These are phyloP conservation scores for Gaeumannomyces sp. DNA, from an alignment of 2,329 filamentous ascomycete genomes.

Conservation along the genomic window DNA sequence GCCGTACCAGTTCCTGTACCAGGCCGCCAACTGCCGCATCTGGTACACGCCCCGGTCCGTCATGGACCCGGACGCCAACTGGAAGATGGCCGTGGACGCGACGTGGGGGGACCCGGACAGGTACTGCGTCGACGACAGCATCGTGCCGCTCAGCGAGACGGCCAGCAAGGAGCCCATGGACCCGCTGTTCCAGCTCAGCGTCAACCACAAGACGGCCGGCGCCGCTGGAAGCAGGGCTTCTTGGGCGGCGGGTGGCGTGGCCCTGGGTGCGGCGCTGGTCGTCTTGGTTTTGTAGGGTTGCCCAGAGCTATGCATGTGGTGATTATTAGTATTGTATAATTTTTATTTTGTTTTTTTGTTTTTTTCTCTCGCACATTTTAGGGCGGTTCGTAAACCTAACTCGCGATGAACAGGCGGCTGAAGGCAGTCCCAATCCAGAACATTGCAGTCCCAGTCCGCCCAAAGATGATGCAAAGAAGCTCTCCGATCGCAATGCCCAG, in stretches of 20 bases:
- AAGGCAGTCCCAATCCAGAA: too few relatives aligned
- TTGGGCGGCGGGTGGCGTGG: neutral
- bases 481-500: too few relatives aligned
- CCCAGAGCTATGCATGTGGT: too few relatives aligned
- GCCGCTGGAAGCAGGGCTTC: neutral
- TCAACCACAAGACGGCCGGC: neutral
- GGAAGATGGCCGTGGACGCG: constrained; percentile 32
- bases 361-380: too few relatives aligned
- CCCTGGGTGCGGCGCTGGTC: neutral
- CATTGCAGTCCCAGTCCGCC: too few relatives aligned
- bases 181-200: constrained; percentile 8
- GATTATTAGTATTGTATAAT: neutral
- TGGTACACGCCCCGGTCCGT: constrained; percentile 52
- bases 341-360: neutral
- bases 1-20: constrained; percentile 54
- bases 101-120: constrained; percentile 26
- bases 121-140: constrained; percentile 28
- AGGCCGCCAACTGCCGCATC: constrained; percentile 54
- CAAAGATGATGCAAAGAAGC: too few relatives aligned
- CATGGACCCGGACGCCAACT: constrained; percentile 28
- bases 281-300: neutral
- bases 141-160: constrained; percentile 16
- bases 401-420: too few relatives aligned
- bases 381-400: too few relatives aligned
- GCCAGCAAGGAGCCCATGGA: constrained; percentile 2